These are phyloP conservation scores for Cladorrhinum sp. DNA, from an alignment of 2,329 filamentous ascomycete species.

Conservation along the genomic window DNA sequence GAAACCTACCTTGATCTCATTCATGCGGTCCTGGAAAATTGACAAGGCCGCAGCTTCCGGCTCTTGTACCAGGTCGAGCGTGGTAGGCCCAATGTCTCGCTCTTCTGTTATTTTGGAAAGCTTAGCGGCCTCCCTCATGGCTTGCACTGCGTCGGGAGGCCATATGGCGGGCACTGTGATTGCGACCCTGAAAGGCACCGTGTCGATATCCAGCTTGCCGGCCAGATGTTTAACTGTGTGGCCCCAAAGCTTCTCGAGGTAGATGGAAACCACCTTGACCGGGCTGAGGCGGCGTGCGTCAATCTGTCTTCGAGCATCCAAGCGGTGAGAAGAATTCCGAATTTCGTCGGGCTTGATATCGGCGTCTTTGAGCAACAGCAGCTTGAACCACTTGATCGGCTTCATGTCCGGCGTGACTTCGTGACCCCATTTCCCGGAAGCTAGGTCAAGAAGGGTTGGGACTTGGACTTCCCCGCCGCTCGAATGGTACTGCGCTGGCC, in stretches of 20 bases:
- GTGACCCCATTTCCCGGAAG: conserved; percentile 13
- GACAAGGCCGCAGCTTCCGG: conserved; percentile 14
- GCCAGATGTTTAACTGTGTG: conserved; percentile 11
- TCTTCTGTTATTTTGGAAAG: conserved; percentile 2
- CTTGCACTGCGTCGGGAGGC: conserved; percentile 11
- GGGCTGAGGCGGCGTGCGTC: not conserved
- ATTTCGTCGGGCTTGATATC: conserved; percentile 9
- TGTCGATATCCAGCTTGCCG: conserved; percentile 10
- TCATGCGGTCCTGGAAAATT: conserved; percentile 7
- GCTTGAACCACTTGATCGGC: conserved; percentile 18
- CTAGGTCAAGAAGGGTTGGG: conserved; percentile 10
- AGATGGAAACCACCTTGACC: conserved; percentile 2
- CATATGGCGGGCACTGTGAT: conserved; percentile 19
- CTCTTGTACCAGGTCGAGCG: conserved; percentile 14
- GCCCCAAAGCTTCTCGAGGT: conserved; percentile 9
- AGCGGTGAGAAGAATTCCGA: not conserved
- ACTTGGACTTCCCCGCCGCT: conserved; percentile 8
- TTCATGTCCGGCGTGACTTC: conserved; percentile 8
- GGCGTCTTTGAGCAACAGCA: conserved; percentile 10
- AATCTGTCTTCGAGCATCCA: conserved; percentile 7
- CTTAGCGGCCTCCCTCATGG: conserved; percentile 9
- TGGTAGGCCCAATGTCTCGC: conserved; percentile 12
- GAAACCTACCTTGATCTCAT: conserved; percentile 5
- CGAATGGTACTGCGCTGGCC: conserved; percentile 5
- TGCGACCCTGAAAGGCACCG: conserved; percentile 10